Base-by-base conservation (phyloP, 2,329 filamentous ascomycete species). In the Torrubiella hemipterigena region DNA sequence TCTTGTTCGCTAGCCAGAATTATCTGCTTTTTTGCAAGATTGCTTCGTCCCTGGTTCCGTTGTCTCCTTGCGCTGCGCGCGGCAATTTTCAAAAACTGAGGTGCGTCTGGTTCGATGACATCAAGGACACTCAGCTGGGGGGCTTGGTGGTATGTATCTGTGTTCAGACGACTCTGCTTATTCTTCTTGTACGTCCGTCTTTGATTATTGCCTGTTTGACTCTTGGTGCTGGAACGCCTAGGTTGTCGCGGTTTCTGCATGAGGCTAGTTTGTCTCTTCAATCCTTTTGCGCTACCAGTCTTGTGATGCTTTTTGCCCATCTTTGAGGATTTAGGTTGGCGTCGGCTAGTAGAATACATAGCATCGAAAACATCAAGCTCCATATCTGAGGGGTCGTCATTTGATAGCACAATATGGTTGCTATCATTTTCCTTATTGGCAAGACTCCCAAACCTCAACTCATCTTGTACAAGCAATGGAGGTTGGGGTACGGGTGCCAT, bases 71-170 rank as follows among this genome's bases (percentile, higher is more conserved):
- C 72, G 31, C 69, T 61, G 12, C 75, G 69, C 26, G 71, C 73
- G 30, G 75, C 75, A 43, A 80, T 63, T 36, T 63, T 72, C 20
- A 80, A 52, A 38, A 79, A 79, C 3, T 48, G 51, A 2, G 75
- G 75, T 1, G 71, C 68, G 35, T 58, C 44, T 3, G 56, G 47
- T 38, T 67, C 63, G 27, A 68, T 56, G 15, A 75, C 63, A 48
- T 79, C 74, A n/a, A 78, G 46, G 33, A 79, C 76, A 40, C 74
- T 67, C 14, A 79, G 56, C 14, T 48, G 51, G 4, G 69, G 69
- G n/a, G 65, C 17, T 11, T 15, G 24, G 15, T 12, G 53, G 2
- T 41, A 29, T 21, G 30, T 18, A 8, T 15, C 15, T 19, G 31
- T 44, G 9, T 25, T 30, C 5, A 22, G 22, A 7, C 34, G 34